Conservation (phyloP, 176 grass and related monocot species). For the Lolium rigidum region DNA sequence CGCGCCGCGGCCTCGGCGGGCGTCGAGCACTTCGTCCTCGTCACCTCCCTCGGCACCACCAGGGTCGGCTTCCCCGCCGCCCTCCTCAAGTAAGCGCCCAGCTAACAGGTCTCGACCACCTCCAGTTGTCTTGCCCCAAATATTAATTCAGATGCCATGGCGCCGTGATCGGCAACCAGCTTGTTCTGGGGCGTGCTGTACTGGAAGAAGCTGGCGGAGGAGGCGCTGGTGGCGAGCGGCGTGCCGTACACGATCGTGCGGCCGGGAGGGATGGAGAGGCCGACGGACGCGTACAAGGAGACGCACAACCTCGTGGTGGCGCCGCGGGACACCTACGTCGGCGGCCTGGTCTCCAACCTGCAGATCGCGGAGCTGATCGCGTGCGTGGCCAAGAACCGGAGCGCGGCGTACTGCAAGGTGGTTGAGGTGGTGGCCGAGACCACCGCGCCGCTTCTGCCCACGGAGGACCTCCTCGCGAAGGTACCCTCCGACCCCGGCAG, state of each 20-base stretch:
- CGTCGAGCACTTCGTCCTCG: conserved; percentile 89
- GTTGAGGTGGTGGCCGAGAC: conserved; percentile 86
- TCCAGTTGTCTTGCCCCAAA: neutral
- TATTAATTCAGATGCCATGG: neutral
- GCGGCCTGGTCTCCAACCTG: conserved; percentile 87
- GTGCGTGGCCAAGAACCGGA: conserved; percentile 68
- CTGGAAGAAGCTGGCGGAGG: conserved; percentile 94
- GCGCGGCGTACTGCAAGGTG: conserved; percentile 73
- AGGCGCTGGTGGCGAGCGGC: conserved; percentile 76
- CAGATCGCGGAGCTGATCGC: conserved; percentile 94
- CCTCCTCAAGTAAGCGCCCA: conserved; percentile 66
- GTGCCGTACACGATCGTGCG: conserved; percentile 92
- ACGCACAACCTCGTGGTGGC: conserved; percentile 92
- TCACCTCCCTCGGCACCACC: conserved; percentile 92
- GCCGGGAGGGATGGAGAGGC: conserved; percentile 94
- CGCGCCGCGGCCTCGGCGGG: conserved; percentile 64
- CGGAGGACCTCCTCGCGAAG: conserved; percentile 74
- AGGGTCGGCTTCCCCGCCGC: conserved; percentile 84
- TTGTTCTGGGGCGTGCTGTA: conserved; percentile 88
- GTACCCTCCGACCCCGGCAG: conserved; percentile 56
- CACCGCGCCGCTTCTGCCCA: conserved; percentile 67
- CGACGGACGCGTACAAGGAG: conserved; percentile 93
- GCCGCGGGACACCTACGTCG: conserved; percentile 76
- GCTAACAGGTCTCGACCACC: neutral
- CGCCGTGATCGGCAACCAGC: conserved; percentile 2